Percentiles rank a stretch among this genome's conserved stretches.
Conservation (phyloP, 2,329 filamentous ascomycete species). For the Fusarium sp. region DNA sequence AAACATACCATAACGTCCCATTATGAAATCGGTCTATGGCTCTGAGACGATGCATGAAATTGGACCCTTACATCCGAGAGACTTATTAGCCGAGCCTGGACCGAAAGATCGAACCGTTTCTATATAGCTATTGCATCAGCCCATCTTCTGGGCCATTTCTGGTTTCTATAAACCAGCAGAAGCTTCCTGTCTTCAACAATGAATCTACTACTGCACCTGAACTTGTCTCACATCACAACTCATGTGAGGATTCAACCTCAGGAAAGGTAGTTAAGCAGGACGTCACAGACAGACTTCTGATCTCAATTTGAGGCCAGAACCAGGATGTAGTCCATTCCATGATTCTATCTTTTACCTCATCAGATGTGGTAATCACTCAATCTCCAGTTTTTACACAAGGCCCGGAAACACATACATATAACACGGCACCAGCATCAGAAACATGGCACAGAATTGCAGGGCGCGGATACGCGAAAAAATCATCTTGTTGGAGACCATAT, state of each 20-base stretch:
- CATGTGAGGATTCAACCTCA: neutral
- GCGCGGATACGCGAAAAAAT: conserved; percentile 39
- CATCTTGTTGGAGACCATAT: conserved; percentile 47
- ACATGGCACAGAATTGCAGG: conserved; percentile 10
- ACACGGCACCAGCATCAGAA: neutral
- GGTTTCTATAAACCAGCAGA: neutral
- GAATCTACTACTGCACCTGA: neutral
- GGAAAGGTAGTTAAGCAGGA: neutral
- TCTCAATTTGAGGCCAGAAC: neutral
- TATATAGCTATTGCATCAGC: conserved; percentile 17
- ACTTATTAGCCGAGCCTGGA: conserved; percentile 46
- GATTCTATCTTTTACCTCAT: neutral
- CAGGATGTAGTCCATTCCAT: neutral
- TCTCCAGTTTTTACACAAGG: neutral
- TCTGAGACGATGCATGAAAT: conserved; percentile 21
- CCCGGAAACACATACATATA: neutral
- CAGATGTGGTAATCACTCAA: neutral
- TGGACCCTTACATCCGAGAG: conserved; percentile 44
- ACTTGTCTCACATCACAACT: neutral
- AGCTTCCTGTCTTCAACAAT: neutral
- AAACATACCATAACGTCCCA: neutral
- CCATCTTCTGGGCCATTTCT: conserved; percentile 14
- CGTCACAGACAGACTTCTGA: neutral
- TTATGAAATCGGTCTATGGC: conserved; percentile 6
- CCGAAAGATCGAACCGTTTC: conserved; percentile 40